A percentile compares a stretch with the other conserved stretches of the same genome.
These are phyloP conservation scores for Barnettozyma botsteinii DNA, from an alignment of 805 yeast species.

Conservation along the genomic window DNA sequence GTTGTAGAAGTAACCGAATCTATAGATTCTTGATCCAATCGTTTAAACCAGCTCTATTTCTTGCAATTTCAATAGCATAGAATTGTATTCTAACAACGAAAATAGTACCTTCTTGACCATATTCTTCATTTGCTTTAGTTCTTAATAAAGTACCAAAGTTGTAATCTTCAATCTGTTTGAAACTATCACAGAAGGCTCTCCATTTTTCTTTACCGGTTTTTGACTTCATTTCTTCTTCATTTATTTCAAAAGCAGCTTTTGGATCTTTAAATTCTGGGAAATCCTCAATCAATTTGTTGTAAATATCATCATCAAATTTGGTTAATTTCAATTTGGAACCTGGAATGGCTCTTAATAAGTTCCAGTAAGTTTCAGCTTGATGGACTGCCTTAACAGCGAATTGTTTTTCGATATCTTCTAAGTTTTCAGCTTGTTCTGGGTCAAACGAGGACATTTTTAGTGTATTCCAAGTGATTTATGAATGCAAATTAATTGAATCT, in stretches of 20 bases:
- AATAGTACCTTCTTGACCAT: constrained; percentile 76
- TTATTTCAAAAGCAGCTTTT: constrained; percentile 47
- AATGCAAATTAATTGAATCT: neutral
- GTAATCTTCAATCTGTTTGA: constrained; percentile 84
- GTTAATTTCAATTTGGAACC: constrained; percentile 79
- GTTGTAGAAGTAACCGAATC: no score
- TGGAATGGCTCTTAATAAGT: constrained; percentile 59
- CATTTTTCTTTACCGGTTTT: constrained; percentile 78
- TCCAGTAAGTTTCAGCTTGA: constrained; percentile 95
- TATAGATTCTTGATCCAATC: constrained; percentile 60
- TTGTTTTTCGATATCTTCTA: constrained; percentile 94
- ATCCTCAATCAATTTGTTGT: constrained; percentile 48
- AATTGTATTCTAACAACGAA: constrained; percentile 93
- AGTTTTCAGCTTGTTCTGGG: constrained; percentile 89
- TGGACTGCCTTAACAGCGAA: constrained; percentile 96
- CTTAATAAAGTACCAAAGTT: constrained; percentile 94
- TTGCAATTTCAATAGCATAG: constrained; percentile 88
- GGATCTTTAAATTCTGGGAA: constrained; percentile 86
- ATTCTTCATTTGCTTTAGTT: constrained; percentile 63
- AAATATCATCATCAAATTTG: constrained; percentile 65
- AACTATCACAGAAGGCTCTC: constrained; percentile 80
- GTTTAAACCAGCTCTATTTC: constrained; percentile 85
- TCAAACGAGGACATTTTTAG: constrained; percentile 39
- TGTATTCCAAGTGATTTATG: no score
- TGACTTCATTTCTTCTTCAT: constrained; percentile 80